phyloP scores from a whole-genome alignment of 495 filamentous ascomycete genomes.

The Aspergillus sparsus region DNA sequence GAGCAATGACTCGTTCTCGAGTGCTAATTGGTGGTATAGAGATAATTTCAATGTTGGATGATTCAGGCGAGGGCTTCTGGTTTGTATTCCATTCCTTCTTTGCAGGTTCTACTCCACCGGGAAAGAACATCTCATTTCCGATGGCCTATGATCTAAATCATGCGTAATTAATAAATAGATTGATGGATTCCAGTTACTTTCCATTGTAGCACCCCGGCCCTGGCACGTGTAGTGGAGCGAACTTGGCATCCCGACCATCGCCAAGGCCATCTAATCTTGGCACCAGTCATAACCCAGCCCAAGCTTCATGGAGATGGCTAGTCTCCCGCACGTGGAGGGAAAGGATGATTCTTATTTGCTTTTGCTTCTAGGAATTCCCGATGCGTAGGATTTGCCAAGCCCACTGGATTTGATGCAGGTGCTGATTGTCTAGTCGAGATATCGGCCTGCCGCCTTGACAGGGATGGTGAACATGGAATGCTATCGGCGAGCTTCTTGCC shows the following conservation, averaged over 20 bases:
- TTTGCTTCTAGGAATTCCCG: background rate
- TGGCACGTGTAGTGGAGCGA: slow-evolving; percentile 20
- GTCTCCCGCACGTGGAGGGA: slow-evolving; percentile 15
- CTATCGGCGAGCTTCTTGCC: slow-evolving; percentile 13
- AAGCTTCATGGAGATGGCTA: slow-evolving; percentile 18
- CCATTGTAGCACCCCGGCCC: slow-evolving; percentile 8
- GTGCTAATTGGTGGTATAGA: background rate
- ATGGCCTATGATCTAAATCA: background rate
- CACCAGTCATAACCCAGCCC: slow-evolving; percentile 11
- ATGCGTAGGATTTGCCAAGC: slow-evolving; percentile 19
- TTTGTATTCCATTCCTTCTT: slow-evolving; percentile 3
- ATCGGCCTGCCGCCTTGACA: background rate
- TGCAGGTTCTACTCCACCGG: slow-evolving; percentile 1
- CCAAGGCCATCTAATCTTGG: slow-evolving; percentile 11
- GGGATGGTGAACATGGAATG: slow-evolving; percentile 2
- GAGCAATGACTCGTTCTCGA: background rate
- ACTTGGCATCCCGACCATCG: slow-evolving; percentile 7
- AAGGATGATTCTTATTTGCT: slow-evolving; percentile 9
- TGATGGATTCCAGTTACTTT: background rate
- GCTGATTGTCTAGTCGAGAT: slow-evolving; percentile 2
- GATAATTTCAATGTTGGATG: background rate
- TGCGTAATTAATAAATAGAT: background rate
- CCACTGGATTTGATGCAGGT: slow-evolving; percentile 9
- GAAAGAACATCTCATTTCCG: background rate
- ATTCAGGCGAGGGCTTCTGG: slow-evolving; percentile 4